Evolutionary conservation across 2,329 filamentous ascomycete species (phyloP).

Genomic region (Emmonsia crescens): DNA sequence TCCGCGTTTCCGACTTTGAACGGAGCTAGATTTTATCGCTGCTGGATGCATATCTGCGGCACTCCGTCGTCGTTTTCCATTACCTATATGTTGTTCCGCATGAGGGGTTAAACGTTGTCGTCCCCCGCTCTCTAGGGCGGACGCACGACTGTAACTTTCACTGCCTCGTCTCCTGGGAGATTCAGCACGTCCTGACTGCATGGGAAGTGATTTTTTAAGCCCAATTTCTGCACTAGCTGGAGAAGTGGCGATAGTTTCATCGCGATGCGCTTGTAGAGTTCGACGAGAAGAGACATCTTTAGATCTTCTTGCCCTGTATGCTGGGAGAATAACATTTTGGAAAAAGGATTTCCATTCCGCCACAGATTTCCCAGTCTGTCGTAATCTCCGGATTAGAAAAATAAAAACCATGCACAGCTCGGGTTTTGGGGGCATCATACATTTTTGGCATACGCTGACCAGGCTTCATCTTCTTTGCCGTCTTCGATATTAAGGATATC

Average conservation of each 20-base stretch:
- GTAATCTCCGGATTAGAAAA: neutral
- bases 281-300: neutral
- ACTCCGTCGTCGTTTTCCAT: conserved; percentile 6
- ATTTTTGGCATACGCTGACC: conserved; percentile 17
- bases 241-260: neutral
- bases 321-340: conserved; percentile 12
- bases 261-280: neutral
- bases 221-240: too few relatives aligned
- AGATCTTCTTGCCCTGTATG: conserved; percentile 10
- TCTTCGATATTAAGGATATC: conserved; percentile 15
- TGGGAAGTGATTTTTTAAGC: too few relatives aligned
- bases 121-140: neutral
- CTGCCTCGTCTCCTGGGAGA: neutral
- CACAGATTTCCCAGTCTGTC: conserved; percentile 5
- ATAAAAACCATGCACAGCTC: neutral
- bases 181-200: too few relatives aligned
- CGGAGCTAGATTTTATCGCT: conserved; percentile 1
- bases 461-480: conserved; percentile 14
- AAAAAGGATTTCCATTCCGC: conserved; percentile 15
- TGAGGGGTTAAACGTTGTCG: neutral
- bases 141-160: neutral
- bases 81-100: neutral
- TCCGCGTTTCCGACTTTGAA: conserved; percentile 5
- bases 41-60: neutral
- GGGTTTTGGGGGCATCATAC: conserved; percentile 4